Base-by-base conservation (phyloP, 495 filamentous ascomycete genomes). In the Chaetomium cochliodes region DNA sequence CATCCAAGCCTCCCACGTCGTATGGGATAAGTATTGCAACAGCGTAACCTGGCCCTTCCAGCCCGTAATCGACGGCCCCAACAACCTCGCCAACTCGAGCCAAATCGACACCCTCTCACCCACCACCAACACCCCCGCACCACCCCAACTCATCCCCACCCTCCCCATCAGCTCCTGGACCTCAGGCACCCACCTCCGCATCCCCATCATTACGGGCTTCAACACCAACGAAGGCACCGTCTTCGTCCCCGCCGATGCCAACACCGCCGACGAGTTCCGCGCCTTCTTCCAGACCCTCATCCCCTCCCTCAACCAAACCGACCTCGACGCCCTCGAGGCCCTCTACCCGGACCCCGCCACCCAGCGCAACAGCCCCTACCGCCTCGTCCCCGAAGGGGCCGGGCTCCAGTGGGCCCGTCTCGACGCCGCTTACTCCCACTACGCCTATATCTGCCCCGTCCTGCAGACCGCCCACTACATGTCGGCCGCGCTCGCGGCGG, bases 21-120 rank as follows among this genome's bases (percentile, higher is more conserved):
- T 88, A 15, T 88, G 81, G 73, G 74, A 80, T 57, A 77, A 74
- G 44, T 87, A 85, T 71, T 77, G 80, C 39, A 69, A 74, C 12
- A 82, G 79, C 47, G 76, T 90, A 0, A 82, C 85, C 5, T 88
- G 87, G 87, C 80, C 87, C 11, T 90, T 88, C 70, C 87, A 89
- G 65, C 87, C 87, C 42, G 86, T 87, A 60, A 85, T 89, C 63
- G 87, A 89, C 65, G 80, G 80, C 0, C 72, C 76, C 22, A 72
- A 79, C 33, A 42, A 51, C n/a, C 57, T 70, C 42, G 61, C 67
- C 61, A 71, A 70, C 58, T 70, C 69, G 13, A 70, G 55, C 62
- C 66, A 54, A 0, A 33, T 44, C 42, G 9, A 28, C 62, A 25
- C 26, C 49, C 37, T 26, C n/a, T 15, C 52, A n/a, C 3, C 54